Evolutionary conservation across 768 basidiomycete species (phyloP), one percentile per base, ranked within the genome.

Genomic region (Gyrodon lividus): DNA sequence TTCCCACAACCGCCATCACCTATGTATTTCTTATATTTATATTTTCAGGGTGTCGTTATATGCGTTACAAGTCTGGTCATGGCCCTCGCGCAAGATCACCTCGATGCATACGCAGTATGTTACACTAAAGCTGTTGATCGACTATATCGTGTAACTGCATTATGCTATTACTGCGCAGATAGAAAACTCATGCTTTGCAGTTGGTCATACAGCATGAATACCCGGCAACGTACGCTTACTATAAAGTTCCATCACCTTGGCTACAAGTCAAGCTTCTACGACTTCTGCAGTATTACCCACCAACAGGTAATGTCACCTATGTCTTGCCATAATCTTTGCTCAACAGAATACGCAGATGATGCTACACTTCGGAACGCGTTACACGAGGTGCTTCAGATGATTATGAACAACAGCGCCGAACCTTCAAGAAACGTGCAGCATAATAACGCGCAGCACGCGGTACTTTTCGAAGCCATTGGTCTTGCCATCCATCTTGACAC

Each of bases 231-330:
- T 99, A 99, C 66, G 81, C 94, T 16, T 99, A 99, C 68, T 99
- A 99, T 72, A 93, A 94, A 72, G 92, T 98, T 2, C 96, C 96
- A 19, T 90, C 90, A 20, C 96, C 96, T 0, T 98, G 96, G 97
- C 75, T 98, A 30, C 96, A 98, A 72, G 92, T 98, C 57, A 97
- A 98, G 68, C 80, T 99, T 3, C 76, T 99, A 13, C 87, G 93
- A 20, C 69, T 99, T 14, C 69, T 99, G 33, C 97, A 98, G 68
- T 96, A 97, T 68, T 98, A 98, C 66, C 86, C 96, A 6, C 92
- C 97, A 3, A 87, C 96, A 52, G 93, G 95, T 94, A 54, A 82
- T 67, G 23, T 14, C 10, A 26, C 33, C 48, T 46, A 5, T 35
- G 37, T 43, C 38, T 30, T 30, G 26, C 44, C 19, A 47, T 45